phyloP scores from a whole-genome alignment of 305 asterid genomes.

The Solanum chacoense region DNA sequence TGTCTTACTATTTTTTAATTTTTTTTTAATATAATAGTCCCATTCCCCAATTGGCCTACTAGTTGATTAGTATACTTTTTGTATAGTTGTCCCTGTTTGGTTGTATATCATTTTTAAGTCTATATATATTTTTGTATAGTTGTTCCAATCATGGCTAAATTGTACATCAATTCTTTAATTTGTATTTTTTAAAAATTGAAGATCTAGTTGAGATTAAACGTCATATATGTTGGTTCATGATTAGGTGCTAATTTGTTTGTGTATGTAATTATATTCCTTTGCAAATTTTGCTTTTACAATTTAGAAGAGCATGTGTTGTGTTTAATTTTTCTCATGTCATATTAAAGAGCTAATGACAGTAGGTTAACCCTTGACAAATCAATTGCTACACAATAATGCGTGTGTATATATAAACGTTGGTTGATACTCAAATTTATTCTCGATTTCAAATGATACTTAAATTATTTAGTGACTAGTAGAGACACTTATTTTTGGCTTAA shows the following conservation, averaged over 20 bases:
- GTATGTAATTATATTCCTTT: neutral
- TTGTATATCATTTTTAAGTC: neutral
- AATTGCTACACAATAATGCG: neutral
- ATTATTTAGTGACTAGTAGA: neutral
- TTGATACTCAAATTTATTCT: neutral
- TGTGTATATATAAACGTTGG: neutral
- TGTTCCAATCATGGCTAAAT: neutral
- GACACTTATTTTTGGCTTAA: rapidly evolving
- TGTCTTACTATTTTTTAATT: neutral
- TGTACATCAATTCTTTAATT: neutral
- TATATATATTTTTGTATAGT: neutral
- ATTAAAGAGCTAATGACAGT: neutral
- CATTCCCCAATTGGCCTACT: neutral
- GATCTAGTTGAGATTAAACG: neutral
- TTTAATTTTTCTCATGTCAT: neutral
- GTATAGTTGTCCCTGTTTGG: neutral
- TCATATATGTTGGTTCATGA: neutral
- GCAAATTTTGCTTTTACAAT: neutral
- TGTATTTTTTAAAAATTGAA: neutral
- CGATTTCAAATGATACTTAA: neutral
- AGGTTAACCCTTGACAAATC: neutral
- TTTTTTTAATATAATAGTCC: neutral
- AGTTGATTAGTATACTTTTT: neutral
- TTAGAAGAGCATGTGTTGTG: neutral
- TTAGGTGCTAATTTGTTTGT: neutral